phyloP scores from a whole-genome alignment of 345 rosid species.

The Xanthoceras sorbifolium region DNA sequence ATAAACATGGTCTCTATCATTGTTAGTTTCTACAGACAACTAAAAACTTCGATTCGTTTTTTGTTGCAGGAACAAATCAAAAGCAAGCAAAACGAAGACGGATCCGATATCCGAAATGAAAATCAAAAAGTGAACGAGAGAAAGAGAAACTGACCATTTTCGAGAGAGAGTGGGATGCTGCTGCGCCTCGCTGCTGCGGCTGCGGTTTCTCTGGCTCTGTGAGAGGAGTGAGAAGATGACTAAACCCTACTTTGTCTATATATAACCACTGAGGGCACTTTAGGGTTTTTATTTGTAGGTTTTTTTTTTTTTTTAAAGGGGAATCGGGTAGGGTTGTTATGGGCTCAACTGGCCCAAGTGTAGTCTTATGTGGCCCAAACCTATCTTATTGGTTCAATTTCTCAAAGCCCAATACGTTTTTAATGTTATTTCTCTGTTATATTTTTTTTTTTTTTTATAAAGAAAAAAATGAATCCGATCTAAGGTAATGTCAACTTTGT shows the following conservation, averaged over 20 bases:
- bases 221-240: neutral
- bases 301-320: no score
- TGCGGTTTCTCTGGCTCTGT: neutral
- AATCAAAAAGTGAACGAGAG: no score
- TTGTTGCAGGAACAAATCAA: neutral
- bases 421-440: no score
- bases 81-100: neutral
- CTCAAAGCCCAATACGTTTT: neutral
- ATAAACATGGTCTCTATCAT: no score
- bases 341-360: neutral
- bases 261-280: constrained; percentile 1
- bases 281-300: neutral
- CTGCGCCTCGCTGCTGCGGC: constrained; percentile 8
- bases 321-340: neutral
- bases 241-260: constrained; percentile 15
- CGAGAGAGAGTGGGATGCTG: neutral
- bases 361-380: neutral
- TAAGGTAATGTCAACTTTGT: no score
- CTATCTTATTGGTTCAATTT: no score
- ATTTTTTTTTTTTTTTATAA: no score
- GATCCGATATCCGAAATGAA: neutral
- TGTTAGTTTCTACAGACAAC: neutral
- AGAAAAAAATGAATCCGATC: no score
- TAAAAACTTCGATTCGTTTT: neutral
- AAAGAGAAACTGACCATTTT: constrained; percentile 12